Conservation (phyloP, 2,329 filamentous ascomycete species). For the Xylaria sp. region DNA sequence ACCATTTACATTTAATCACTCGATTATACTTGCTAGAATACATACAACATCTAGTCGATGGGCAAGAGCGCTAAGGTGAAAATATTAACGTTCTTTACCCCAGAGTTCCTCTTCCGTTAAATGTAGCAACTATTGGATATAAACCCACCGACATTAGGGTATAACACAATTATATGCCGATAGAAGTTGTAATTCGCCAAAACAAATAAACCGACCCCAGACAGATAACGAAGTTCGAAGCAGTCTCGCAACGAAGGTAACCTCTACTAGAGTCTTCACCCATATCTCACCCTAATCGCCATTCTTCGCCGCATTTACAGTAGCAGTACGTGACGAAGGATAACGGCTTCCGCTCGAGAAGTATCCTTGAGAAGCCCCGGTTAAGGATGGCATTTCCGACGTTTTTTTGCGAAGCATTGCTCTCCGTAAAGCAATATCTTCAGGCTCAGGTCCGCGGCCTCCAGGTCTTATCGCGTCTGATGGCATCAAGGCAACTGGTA, state of each 20-base stretch:
- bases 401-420: conserved; percentile 42
- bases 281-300: background rate
- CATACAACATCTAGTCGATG: background rate
- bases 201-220: background rate
- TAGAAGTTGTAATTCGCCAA: background rate
- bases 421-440: conserved; percentile 49
- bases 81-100: background rate
- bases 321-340: conserved; percentile 36
- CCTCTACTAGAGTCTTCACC: background rate
- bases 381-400: conserved; percentile 35
- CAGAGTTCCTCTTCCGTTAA: background rate
- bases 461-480: conserved; percentile 53
- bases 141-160: background rate
- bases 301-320: conserved; percentile 16
- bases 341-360: conserved; percentile 34
- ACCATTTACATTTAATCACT: too few relatives aligned
- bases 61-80: background rate
- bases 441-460: conserved; percentile 50
- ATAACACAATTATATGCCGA: background rate
- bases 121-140: conserved; percentile 1
- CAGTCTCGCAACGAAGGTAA: background rate
- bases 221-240: background rate
- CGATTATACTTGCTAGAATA: background rate
- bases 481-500: conserved; percentile 53
- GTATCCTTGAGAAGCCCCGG: conserved; percentile 28